Evolutionary conservation across 2,329 filamentous ascomycete species (phyloP), one percentile per base, ranked within the genome.

Genomic region (Apiospora arundinis): DNA sequence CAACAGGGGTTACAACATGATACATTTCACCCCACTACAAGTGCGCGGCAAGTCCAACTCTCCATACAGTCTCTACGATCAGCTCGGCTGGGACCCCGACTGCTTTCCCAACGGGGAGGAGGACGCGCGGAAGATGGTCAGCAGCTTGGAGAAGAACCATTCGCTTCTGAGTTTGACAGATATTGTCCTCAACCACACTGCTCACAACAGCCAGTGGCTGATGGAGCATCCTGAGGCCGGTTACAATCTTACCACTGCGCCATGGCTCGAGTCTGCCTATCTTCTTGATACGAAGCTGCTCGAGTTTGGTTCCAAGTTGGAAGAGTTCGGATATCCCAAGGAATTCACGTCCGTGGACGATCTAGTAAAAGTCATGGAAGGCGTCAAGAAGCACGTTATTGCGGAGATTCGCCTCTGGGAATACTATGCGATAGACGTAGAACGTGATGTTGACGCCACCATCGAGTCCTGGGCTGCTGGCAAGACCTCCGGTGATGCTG

Each of bases 161-260:
- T 93, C 93, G 2, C 85, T 99, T 70, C 86, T 99, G 71, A 94
- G 93, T 73, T 83, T 99, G 84, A 98, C 95, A 0, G 96, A 99
- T 80, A 95, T 99, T 73, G 97, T 99, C 63, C 95, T 96, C 86
- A 99, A 99, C 79, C 96, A 99, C 83, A 99, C 96, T 4, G 95
- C 96, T 8, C 90, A 98, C 84, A 98, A 98, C 83, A 97, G 93
- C 82, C 90, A 92, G 77, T 99, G 96, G 96, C 88, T 99, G 14
- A 88, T 97, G 79, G 92, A 97, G 72, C 95, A 99, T 78, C 96
- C 97, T 0, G 96, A 99, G 77, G 93, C 95, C 63, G 96, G 96
- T 21, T 99, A 99, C 87, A 99, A 97, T 80, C 86, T 97, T 74
- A 91, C 91, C 52, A 98, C 95, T 0, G 95, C 96, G 0, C 96